Base-by-base conservation (phyloP, 2,329 filamentous ascomycete genomes). In the Ceratocystis lukuohia region DNA sequence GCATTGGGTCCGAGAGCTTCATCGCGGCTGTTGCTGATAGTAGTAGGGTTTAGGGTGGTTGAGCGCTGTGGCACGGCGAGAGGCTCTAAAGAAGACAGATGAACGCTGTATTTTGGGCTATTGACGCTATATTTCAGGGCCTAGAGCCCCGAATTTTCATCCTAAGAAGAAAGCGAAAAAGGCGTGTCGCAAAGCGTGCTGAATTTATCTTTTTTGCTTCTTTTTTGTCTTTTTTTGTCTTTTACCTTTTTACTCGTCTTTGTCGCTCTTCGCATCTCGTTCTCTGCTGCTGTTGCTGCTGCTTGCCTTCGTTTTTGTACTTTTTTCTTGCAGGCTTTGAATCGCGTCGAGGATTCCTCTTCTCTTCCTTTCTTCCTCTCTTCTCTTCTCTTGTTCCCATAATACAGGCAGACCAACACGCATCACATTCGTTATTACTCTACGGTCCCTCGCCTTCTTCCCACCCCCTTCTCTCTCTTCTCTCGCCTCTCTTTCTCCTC, bases 401-500 rank as follows among this genome's bases (percentile, higher is more conserved):
- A 65, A 61, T 69, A 62, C 62, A 62, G 63, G 67, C 69, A 30
- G 20, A 25, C 61, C 30, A 30, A n/a, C 33, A 6, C 25, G 15
- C 44, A 5, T 41, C 33, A 33, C 61, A 22, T 45, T 5, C 44
- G 44, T 25, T 12, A 41, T 41, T 5, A 41, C 37, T 41, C 37
- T 33, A 22, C 61, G 5, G 61, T 71, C 71, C 71, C 71, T 70
- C 72, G 69, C 69, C 70, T 70, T 73, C 71, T 71, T 71, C 71
- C 71, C 71, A 70, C 69, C 72, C 69, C 72, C 70, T 72, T 71
- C 70, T 6, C 65, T 63, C 65, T 12, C 50, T 70, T 71, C 71
- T 70, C 70, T 71, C 72, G 71, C 69, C 69, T 71, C 73, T 72
- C 74, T 71, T 70, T 50, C 71, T 70, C 69, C 71, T 25, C 30